A percentile compares a stretch with the other conserved stretches of the same genome.
Evolutionary conservation across 2,329 filamentous ascomycete species (phyloP).

Genomic region (Ramichloridium luteum): DNA sequence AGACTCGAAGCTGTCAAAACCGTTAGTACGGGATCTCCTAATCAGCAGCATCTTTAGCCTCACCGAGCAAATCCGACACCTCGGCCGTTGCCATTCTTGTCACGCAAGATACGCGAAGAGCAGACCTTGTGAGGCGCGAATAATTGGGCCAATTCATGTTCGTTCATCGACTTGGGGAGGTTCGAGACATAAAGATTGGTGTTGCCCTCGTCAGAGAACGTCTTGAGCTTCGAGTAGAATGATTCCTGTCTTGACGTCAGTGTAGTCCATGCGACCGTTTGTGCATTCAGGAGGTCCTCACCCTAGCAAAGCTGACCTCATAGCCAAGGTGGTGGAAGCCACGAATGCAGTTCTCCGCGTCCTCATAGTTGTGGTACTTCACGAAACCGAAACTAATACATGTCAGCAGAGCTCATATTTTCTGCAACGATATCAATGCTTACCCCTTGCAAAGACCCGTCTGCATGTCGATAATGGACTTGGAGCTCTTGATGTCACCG

Average conservation of each 20-base stretch:
- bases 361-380: conserved; percentile 75
- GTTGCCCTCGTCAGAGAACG: conserved; percentile 75
- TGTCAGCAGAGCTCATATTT: too few relatives aligned
- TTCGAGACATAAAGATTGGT: conserved; percentile 98
- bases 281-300: conserved; percentile 32
- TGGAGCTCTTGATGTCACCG: conserved; percentile 88
- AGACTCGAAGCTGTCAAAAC: conserved; percentile 59
- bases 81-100: conserved; percentile 82
- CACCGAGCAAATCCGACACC: conserved; percentile 96
- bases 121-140: conserved; percentile 72
- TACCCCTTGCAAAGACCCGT: conserved; percentile 95
- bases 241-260: conserved; percentile 73
- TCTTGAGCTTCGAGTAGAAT: conserved; percentile 92
- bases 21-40: conserved; percentile 9
- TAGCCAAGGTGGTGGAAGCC: conserved; percentile 91
- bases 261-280: conserved; percentile 16
- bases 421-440: too few relatives aligned
- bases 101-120: conserved; percentile 89
- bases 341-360: conserved; percentile 91
- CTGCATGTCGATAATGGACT: conserved; percentile 93
- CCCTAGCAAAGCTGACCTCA: conserved; percentile 91
- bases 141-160: conserved; percentile 69
- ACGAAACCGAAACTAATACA: conserved; percentile 79
- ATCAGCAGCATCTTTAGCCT: conserved; percentile 19
- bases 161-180: conserved; percentile 80